These are phyloP conservation scores for Aspergillus tanneri DNA, from an alignment of 2,329 filamentous ascomycete species.

Conservation along the genomic window DNA sequence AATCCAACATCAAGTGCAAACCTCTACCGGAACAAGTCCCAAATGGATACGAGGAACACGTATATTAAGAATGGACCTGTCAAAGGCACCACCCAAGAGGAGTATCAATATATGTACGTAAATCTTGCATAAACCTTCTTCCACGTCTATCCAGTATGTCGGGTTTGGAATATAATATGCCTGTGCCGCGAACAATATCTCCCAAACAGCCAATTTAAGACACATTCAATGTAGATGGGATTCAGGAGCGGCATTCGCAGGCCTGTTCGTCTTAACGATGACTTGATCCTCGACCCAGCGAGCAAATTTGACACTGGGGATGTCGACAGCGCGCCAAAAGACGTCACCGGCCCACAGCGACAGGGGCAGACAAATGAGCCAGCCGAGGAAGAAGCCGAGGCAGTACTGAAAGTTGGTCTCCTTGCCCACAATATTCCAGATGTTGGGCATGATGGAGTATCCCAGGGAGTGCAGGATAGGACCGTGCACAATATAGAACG, in stretches of 20 bases:
- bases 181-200: no score
- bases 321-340: conserved; percentile 59
- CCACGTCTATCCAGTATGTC: no score
- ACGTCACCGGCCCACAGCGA: conserved; percentile 59
- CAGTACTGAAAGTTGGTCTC: conserved; percentile 41
- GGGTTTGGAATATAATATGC: no score
- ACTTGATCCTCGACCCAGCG: conserved; percentile 48
- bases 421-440: conserved; percentile 42
- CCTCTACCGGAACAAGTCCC: no score
- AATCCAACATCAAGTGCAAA: no score
- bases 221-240: conserved; percentile 9
- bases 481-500: conserved; percentile 50
- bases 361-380: conserved; percentile 39
- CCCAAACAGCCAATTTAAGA: no score
- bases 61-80: no score
- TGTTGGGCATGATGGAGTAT: conserved; percentile 44
- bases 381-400: conserved; percentile 41
- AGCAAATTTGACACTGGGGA: conserved; percentile 51
- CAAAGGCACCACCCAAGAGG: no score
- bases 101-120: no score
- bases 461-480: conserved; percentile 46
- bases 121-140: no score
- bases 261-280: conserved; percentile 21
- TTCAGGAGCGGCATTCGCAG: conserved; percentile 7
- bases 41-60: no score